These are phyloP conservation scores for Astrephomene gubernaculifera DNA, from an alignment of 139 green algal species.

Conservation along the genomic window DNA sequence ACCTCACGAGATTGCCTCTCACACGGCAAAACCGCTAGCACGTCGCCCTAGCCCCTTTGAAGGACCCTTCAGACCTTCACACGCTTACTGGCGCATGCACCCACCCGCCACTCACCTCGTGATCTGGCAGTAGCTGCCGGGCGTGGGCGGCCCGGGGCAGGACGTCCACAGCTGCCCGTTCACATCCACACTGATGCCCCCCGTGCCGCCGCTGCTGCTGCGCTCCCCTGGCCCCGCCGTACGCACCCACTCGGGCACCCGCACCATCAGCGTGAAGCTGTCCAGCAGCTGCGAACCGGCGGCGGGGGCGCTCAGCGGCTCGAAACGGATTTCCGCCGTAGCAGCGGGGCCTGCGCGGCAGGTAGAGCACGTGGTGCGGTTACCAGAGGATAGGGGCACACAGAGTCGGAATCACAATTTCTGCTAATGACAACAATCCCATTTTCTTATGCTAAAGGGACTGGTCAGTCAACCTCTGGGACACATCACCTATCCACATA, in stretches of 20 bases:
- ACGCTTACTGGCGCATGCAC: too few species aligned
- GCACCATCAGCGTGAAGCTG: slow-evolving; percentile 38
- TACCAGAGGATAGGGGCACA: too few species aligned
- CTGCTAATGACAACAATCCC: too few species aligned
- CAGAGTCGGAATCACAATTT: too few species aligned
- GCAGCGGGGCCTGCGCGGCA: slow-evolving; percentile 23
- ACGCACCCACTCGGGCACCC: slow-evolving; percentile 19
- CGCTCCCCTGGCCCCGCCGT: background rate
- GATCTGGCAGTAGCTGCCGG: slow-evolving; percentile 25
- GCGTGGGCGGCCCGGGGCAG: slow-evolving; percentile 5
- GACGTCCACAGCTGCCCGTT: slow-evolving; percentile 8
- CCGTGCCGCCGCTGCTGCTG: background rate
- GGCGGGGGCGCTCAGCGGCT: background rate
- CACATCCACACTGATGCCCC: slow-evolving; percentile 1
- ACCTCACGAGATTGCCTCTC: too few species aligned
- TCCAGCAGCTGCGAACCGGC: background rate
- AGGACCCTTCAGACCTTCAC: too few species aligned
- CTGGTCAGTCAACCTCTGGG: too few species aligned
- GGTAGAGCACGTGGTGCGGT: background rate
- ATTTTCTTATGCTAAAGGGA: too few species aligned
- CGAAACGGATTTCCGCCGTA: slow-evolving; percentile 11
- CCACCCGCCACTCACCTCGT: slow-evolving; percentile 2
- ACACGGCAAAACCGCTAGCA: too few species aligned
- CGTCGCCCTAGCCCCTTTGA: too few species aligned
- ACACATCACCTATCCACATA: too few species aligned